A percentile compares a stretch with the other conserved stretches of the same genome.
phyloP scores from a whole-genome alignment of 352 stramenopile genomes.

The Lagenidium giganteum region DNA sequence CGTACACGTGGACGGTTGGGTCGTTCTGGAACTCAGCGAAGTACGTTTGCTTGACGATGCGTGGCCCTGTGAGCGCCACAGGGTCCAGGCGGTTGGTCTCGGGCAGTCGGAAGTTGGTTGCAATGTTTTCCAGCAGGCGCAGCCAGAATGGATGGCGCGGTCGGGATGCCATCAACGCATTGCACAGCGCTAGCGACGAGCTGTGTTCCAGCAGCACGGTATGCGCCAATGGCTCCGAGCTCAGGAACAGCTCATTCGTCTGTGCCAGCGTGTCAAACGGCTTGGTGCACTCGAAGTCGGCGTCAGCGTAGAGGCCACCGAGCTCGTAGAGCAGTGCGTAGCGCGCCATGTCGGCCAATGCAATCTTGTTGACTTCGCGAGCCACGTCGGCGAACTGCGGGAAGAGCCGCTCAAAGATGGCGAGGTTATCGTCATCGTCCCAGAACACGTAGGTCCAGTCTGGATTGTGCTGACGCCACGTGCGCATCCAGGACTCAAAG shows the following conservation, averaged over 20 bases:
- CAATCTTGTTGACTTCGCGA: constrained; percentile 31
- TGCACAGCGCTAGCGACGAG: constrained; percentile 29
- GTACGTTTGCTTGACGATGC: constrained; percentile 43
- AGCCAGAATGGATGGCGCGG: constrained; percentile 49
- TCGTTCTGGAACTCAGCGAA: constrained; percentile 4
- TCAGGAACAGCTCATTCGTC: constrained; percentile 32
- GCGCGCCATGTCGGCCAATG: constrained; percentile 40
- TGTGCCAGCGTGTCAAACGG: constrained; percentile 30
- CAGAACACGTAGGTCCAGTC: constrained; percentile 56
- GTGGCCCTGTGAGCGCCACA: constrained; percentile 40
- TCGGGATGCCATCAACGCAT: constrained; percentile 48
- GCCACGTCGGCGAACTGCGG: constrained; percentile 38
- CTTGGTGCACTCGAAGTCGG: constrained; percentile 46
- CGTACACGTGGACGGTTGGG: constrained; percentile 24
- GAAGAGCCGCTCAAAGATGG: constrained; percentile 39
- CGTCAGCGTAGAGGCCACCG: constrained; percentile 46
- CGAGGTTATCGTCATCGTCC: constrained; percentile 47
- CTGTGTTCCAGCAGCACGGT: constrained; percentile 39
- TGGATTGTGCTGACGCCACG: constrained; percentile 31
- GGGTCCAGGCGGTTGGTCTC: constrained; percentile 15
- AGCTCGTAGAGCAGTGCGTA: constrained; percentile 51
- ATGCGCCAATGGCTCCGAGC: constrained; percentile 36
- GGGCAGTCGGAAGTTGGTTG: constrained; percentile 23
- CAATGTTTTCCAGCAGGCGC: constrained; percentile 40
- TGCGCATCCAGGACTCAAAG: constrained; percentile 54